phyloP scores from a whole-genome alignment of 2,329 filamentous ascomycete genomes.

The Emmonsiellopsis sp. region DNA sequence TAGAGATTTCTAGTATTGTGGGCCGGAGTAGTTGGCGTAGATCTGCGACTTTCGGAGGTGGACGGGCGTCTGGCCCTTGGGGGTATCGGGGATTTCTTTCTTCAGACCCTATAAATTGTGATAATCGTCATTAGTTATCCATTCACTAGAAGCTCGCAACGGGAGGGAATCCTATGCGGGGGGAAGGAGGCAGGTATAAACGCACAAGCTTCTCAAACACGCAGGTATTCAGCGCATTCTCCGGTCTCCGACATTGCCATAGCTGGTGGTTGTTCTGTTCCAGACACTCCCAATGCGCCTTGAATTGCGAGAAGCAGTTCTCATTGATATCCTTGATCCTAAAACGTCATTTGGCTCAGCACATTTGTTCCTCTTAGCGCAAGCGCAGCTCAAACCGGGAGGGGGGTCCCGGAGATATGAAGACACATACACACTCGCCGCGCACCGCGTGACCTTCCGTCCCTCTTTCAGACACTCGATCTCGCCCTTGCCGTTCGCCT shows the following conservation, averaged over 20 bases:
- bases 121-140: constrained; percentile 4
- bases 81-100: constrained; percentile 69
- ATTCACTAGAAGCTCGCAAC: no score
- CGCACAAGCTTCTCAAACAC: constrained; percentile 91
- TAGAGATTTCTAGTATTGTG: constrained; percentile 25
- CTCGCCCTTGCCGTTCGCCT: constrained; percentile 84
- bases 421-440: constrained; percentile 76
- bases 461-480: constrained; percentile 94
- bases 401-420: background rate
- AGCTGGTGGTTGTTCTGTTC: constrained; percentile 97
- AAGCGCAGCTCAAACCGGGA: background rate
- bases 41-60: constrained; percentile 55
- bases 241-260: constrained; percentile 83
- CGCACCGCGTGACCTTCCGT: constrained; percentile 91
- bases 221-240: constrained; percentile 89
- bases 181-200: constrained; percentile 14
- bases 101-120: constrained; percentile 57
- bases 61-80: constrained; percentile 60
- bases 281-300: constrained; percentile 87
- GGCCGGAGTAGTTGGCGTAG: constrained; percentile 32
- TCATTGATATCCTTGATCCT: constrained; percentile 95
- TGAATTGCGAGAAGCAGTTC: constrained; percentile 84
- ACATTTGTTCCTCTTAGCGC: background rate
- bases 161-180: background rate
- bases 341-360: constrained; percentile 4